Evolutionary conservation across 257 asterid species (phyloP).

Genomic region (Mentha longifolia): DNA sequence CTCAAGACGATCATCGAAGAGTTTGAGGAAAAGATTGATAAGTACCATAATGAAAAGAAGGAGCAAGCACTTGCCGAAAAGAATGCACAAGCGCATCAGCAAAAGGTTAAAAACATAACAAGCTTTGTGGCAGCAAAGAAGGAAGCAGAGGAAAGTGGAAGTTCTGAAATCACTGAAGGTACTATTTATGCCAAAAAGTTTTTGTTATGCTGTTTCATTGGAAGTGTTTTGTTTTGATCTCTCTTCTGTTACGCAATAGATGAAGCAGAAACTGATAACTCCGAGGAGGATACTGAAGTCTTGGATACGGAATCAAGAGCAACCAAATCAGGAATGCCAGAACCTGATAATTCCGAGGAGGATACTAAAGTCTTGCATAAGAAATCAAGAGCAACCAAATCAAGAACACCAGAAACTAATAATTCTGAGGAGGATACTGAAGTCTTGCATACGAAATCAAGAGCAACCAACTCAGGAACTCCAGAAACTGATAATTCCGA

Average conservation of each 20-base stretch:
- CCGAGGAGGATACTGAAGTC: too few relatives aligned
- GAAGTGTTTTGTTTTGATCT: conserved; percentile 12
- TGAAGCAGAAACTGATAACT: conserved; percentile 50
- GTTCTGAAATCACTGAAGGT: conserved; percentile 71
- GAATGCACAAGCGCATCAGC: conserved; percentile 83
- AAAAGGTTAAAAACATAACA: conserved; percentile 57
- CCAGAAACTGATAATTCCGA: conserved; percentile 48
- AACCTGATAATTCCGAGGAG: conserved; percentile 31
- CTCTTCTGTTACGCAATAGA: conserved; percentile 50
- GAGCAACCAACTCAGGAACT: conserved; percentile 38
- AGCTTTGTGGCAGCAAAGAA: conserved; percentile 43
- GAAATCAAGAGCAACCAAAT: too few relatives aligned
- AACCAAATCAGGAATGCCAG: conserved; percentile 21
- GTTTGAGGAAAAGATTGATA: conserved; percentile 80
- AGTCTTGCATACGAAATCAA: conserved; percentile 42
- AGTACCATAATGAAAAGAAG: conserved; percentile 76
- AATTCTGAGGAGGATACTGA: conserved; percentile 36
- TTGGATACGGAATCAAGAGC: too few relatives aligned
- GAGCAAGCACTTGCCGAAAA: conserved; percentile 77
- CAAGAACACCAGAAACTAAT: too few relatives aligned
- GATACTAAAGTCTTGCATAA: too few relatives aligned
- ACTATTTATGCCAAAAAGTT: neutral
- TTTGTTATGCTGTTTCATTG: conserved; percentile 7
- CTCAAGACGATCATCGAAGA: conserved; percentile 82
- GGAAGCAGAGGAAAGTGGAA: conserved; percentile 55